Percentiles rank a stretch among this genome's conserved stretches.
These are phyloP conservation scores for Penicillium griseofulvum DNA, from an alignment of 2,329 filamentous ascomycete genomes.

Conservation along the genomic window DNA sequence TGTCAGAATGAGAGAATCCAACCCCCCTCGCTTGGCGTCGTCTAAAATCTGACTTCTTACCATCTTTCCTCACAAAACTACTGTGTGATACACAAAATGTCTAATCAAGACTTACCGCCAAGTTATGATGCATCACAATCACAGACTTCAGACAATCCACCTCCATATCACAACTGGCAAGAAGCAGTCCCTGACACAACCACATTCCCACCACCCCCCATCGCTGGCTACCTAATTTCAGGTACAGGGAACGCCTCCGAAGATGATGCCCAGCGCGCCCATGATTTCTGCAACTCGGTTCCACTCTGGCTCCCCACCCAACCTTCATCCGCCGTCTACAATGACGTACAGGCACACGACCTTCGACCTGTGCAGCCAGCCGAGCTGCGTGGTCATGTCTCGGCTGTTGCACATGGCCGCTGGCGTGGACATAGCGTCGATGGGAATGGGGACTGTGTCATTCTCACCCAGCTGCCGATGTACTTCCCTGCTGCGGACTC, in stretches of 20 bases:
- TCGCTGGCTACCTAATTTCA: slow-evolving; percentile 52
- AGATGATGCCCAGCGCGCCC: slow-evolving; percentile 56
- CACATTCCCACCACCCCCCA: slow-evolving; percentile 59
- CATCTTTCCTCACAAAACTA: not conserved
- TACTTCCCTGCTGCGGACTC: slow-evolving; percentile 55
- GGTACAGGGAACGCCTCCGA: slow-evolving; percentile 57
- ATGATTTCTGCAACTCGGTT: slow-evolving; percentile 53
- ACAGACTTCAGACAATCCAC: slow-evolving; percentile 36
- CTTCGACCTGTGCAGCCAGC: slow-evolving; percentile 46
- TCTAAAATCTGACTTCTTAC: not conserved
- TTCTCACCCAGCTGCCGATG: slow-evolving; percentile 56
- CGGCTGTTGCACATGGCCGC: slow-evolving; percentile 33
- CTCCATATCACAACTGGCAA: slow-evolving; percentile 63
- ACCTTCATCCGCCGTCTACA: slow-evolving; percentile 44
- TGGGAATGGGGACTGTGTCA: slow-evolving; percentile 49
- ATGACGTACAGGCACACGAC: slow-evolving; percentile 44
- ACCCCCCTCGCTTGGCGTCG: not conserved
- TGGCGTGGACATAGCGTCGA: slow-evolving; percentile 48
- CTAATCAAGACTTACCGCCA: slow-evolving; percentile 4
- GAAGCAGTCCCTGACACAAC: slow-evolving; percentile 57
- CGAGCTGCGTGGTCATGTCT: slow-evolving; percentile 43
- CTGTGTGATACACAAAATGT: not conserved
- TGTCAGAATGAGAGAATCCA: not conserved
- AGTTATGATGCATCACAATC: slow-evolving; percentile 8
- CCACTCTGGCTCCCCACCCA: slow-evolving; percentile 52